Base-by-base conservation (phyloP, 73 alveolate species). In the Breviolum minutum region DNA sequence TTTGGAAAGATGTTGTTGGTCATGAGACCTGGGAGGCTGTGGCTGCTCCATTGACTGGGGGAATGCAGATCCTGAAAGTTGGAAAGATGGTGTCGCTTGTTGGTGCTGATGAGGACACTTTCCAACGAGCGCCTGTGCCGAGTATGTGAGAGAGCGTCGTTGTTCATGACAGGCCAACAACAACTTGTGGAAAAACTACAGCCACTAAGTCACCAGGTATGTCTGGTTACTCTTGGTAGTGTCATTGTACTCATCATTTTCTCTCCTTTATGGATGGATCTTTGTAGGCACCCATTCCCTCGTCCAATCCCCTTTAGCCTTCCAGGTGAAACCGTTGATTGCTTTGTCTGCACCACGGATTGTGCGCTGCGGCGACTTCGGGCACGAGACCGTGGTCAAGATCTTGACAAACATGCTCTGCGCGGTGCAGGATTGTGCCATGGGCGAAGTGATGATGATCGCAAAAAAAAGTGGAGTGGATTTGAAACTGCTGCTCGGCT, bases 361-460 rank as follows among this genome's bases (percentile, higher is more conserved):
- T 60, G 66, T 92, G 48, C 98, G 98, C 26, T 92, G 98, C 54
- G 98, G 98, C 29, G 97, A 90, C 61, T 90, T 90, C 63, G 97
- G 97, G 87, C 97, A 90, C 60, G 97, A 90, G 81, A 90, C 97
- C 22, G 97, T 90, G 74, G 95, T 92, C 69, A 92, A 92, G 91
- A 90, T 90, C 85, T 40, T 92, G 80, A 92, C 91, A 76, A 92
- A 92, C 68, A 92, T 92, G 98, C 98, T 92, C 9, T 92, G 98
- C 22, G 98, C 98, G 16, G 98, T 92, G 29, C 98, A 92, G 40
- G 98, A 92, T 73, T 92, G 98, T 62, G 98, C 98, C 48, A 92
- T 92, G 98, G 98, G 98, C 22, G 98, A 92, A 90, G 98, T 76
- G 69, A 92, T 92, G 98, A 92, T 92, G 98, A 76, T 92, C 54